Evolutionary conservation across 306 rosid genomes (phyloP).

Genomic region (Vicia villosa): DNA sequence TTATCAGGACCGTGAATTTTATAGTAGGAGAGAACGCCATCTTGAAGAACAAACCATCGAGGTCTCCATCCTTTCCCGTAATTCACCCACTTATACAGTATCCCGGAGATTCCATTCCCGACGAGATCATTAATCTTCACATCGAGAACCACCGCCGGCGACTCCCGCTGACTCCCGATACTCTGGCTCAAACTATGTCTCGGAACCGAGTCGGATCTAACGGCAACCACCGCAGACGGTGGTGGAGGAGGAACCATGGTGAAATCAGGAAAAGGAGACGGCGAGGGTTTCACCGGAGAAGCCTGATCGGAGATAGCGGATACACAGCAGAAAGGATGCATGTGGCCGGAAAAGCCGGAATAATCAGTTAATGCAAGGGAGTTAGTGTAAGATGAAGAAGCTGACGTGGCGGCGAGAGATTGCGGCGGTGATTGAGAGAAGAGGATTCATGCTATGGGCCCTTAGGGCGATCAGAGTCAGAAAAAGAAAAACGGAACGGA

Average conservation of each 20-base stretch:
- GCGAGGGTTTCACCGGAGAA: conserved; percentile 55
- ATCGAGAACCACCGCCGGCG: conserved; percentile 58
- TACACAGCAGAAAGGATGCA: conserved; percentile 89
- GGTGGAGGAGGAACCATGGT: conserved; percentile 47
- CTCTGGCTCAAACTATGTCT: conserved; percentile 38
- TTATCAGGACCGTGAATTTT: conserved; percentile 97
- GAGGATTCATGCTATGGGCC: conserved; percentile 38
- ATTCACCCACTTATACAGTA: conserved; percentile 93
- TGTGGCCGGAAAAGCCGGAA: conserved; percentile 41
- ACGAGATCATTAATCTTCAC: conserved; percentile 89
- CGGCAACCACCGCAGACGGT: conserved; percentile 37
- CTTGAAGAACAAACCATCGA: conserved; percentile 92
- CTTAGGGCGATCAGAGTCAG: conserved; percentile 1
- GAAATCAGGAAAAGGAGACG: conserved; percentile 52
- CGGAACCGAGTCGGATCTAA: conserved; percentile 68
- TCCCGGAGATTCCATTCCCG: conserved; percentile 90
- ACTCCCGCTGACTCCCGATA: conserved; percentile 61
- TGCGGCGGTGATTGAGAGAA: conserved; percentile 24
- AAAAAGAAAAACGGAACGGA: conserved; percentile 13
- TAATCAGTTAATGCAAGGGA: not conserved
- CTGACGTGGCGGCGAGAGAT: conserved; percentile 37
- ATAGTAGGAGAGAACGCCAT: conserved; percentile 90
- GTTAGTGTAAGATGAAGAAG: not conserved
- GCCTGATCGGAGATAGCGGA: conserved; percentile 76
- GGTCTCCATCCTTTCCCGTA: conserved; percentile 99